A percentile compares a stretch with the other conserved stretches of the same genome.
phyloP scores from a whole-genome alignment of 352 stramenopile species.

The Phytophthora quininea region DNA sequence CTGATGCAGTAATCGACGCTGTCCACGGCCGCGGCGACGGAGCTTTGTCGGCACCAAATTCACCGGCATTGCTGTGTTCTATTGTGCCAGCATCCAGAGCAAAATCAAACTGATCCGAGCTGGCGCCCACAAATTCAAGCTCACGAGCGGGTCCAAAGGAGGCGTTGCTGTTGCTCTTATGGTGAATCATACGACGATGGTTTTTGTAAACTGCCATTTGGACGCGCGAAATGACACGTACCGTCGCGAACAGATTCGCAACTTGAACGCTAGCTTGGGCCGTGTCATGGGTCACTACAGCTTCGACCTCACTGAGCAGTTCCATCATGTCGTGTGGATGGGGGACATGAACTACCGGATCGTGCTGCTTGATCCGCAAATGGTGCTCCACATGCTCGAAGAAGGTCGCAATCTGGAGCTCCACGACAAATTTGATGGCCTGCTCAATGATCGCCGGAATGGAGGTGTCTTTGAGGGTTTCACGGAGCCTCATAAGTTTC shows the following conservation, averaged over 20 bases:
- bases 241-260: constrained; percentile 84
- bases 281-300: constrained; percentile 80
- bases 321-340: constrained; percentile 92
- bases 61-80: constrained; percentile 83
- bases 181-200: constrained; percentile 79
- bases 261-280: constrained; percentile 77
- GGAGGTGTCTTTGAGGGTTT: constrained; percentile 84
- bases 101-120: constrained; percentile 79
- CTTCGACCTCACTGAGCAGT: constrained; percentile 87
- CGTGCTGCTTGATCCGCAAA: constrained; percentile 71
- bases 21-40: constrained; percentile 82
- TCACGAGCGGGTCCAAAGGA: constrained; percentile 83
- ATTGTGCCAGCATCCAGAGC: constrained; percentile 51
- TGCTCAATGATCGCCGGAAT: constrained; percentile 79
- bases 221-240: constrained; percentile 82
- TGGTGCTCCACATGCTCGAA: constrained; percentile 83
- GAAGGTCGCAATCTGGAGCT: constrained; percentile 76
- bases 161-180: constrained; percentile 77
- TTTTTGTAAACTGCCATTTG: constrained; percentile 88
- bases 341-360: constrained; percentile 91
- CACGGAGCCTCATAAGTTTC: constrained; percentile 82
- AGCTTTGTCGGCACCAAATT: constrained; percentile 89
- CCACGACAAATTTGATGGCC: constrained; percentile 85
- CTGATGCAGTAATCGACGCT: constrained; percentile 77
- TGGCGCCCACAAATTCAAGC: constrained; percentile 82